These are phyloP conservation scores for Dictyostelium discoideum DNA, from an alignment of 78 protist genomes.

Conservation along the genomic window DNA sequence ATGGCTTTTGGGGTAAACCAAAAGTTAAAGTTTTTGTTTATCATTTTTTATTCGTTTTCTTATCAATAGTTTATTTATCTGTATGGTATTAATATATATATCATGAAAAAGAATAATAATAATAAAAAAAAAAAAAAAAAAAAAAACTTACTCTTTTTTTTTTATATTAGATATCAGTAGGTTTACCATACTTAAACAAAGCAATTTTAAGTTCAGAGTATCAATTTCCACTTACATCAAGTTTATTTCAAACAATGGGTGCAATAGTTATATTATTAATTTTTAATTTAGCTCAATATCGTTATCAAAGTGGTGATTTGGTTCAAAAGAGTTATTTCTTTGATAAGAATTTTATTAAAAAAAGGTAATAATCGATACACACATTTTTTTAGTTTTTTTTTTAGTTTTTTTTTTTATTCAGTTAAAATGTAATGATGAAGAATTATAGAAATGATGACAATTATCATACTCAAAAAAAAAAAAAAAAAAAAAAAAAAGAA, in stretches of 20 bases:
- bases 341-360: conserved; percentile 48
- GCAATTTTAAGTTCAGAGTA: conserved; percentile 15
- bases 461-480: neutral
- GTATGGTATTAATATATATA: neutral
- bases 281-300: conserved; percentile 37
- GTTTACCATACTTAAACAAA: conserved; percentile 49
- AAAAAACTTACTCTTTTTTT: neutral
- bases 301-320: conserved; percentile 15
- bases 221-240: conserved; percentile 37
- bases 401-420: neutral
- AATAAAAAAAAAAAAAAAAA: neutral
- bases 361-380: neutral
- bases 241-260: conserved; percentile 62
- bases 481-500: neutral
- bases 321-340: conserved; percentile 44
- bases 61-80: conserved; percentile 13
- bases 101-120: no score
- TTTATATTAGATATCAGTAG: neutral
- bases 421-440: neutral
- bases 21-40: neutral
- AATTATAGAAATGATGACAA: neutral
- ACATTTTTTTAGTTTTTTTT: neutral
- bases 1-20: neutral
- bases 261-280: conserved; percentile 6
- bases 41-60: neutral